These are phyloP conservation scores for Hymenochaete sp. DNA, from an alignment of 1,284 basidiomycete species.

Conservation along the genomic window DNA sequence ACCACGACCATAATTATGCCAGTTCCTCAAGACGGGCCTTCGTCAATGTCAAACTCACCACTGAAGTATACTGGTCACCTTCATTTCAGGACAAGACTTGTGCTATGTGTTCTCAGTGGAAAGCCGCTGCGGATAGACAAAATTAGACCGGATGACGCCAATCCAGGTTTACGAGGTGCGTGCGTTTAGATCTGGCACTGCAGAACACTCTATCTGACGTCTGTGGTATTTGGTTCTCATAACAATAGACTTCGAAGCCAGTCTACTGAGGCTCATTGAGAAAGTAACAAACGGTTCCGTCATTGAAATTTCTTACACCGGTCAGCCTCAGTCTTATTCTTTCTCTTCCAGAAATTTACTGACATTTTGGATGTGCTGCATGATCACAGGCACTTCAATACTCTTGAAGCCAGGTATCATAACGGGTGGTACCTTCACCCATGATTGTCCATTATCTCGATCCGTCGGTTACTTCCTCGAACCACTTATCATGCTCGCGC, in stretches of 20 bases:
- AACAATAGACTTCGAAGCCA: constrained; percentile 84
- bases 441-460: constrained; percentile 83
- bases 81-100: constrained; percentile 77
- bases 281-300: constrained; percentile 91
- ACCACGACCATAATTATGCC: no score
- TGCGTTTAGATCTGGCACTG: no score
- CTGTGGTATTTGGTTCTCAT: no score
- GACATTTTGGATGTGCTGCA: background rate
- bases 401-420: constrained; percentile 90
- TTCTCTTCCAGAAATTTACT: background rate
- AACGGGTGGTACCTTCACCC: constrained; percentile 71
- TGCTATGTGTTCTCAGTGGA: constrained; percentile 83
- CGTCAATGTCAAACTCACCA: no score
- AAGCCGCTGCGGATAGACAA: constrained; percentile 81
- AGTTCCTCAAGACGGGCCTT: no score
- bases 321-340: constrained; percentile 33
- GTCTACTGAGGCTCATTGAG: constrained; percentile 82
- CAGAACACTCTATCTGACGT: no score
- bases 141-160: constrained; percentile 87
- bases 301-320: constrained; percentile 95
- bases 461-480: constrained; percentile 94
- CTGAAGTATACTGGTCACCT: constrained; percentile 65
- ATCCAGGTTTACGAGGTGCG: constrained; percentile 84
- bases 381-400: constrained; percentile 71
- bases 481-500: constrained; percentile 82